These are phyloP conservation scores for Arxiozyma telluris DNA, from an alignment of 1,139 yeast species.

Conservation along the genomic window DNA sequence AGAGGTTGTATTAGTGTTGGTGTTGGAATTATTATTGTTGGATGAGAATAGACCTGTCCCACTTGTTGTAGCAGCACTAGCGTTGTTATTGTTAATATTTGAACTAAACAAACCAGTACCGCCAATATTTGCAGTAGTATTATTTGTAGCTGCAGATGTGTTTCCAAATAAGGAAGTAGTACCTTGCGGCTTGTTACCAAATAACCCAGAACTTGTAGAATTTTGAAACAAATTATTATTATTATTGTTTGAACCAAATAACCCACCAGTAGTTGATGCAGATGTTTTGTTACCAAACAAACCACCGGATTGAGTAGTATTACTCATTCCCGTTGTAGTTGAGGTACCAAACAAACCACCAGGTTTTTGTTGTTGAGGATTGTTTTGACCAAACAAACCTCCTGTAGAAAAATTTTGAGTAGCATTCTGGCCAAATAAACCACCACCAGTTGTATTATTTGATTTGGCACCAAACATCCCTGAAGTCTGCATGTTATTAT, in stretches of 20 bases:
- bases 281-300: neutral
- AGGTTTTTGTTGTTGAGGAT: conserved; percentile 3
- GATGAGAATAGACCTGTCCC: conserved; percentile 23
- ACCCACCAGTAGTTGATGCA: neutral
- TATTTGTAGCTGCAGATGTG: conserved; percentile 2
- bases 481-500: conserved; percentile 8
- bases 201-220: conserved; percentile 15
- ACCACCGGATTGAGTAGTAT: neutral
- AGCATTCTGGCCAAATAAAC: conserved; percentile 25
- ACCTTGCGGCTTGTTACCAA: conserved; percentile 23
- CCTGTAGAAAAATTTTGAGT: conserved; percentile 15
- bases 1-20: conserved; percentile 6
- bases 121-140: conserved; percentile 2
- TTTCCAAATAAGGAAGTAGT: conserved; percentile 13
- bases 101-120: conserved; percentile 28
- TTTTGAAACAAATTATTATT: neutral
- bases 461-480: conserved; percentile 15
- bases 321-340: neutral
- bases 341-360: neutral
- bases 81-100: conserved; percentile 16
- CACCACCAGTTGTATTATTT: conserved; percentile 9
- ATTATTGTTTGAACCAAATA: neutral
- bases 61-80: conserved; percentile 16
- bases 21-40: conserved; percentile 9
- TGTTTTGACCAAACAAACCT: conserved; percentile 8